Percentiles rank a stretch among this genome's conserved stretches.
phyloP scores from a whole-genome alignment of 768 basidiomycete genomes.

The Kwoniella shandongensis region DNA sequence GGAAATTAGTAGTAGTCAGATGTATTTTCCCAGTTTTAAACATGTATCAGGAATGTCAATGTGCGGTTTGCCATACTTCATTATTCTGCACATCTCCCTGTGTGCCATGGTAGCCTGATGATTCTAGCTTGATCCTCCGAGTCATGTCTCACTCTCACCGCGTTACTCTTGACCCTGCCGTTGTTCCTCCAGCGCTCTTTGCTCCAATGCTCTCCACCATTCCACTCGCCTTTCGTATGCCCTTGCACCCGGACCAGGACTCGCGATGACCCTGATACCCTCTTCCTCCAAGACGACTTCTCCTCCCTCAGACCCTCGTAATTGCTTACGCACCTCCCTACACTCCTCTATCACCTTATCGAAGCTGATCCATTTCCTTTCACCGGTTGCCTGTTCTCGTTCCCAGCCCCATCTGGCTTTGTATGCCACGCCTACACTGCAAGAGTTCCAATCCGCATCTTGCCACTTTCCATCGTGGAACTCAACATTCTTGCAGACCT shows the following conservation, averaged over 20 bases:
- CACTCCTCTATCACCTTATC: conserved; percentile 39
- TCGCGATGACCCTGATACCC: conserved; percentile 34
- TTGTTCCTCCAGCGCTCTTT: conserved; percentile 27
- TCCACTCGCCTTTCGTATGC: conserved; percentile 42
- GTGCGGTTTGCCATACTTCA: too few relatives aligned
- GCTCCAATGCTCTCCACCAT: conserved; percentile 40
- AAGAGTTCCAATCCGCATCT: conserved; percentile 44
- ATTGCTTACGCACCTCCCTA: conserved; percentile 18
- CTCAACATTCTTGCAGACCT: conserved; percentile 60
- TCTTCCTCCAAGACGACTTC: conserved; percentile 27
- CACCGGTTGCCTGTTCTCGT: conserved; percentile 29
- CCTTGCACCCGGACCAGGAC: conserved; percentile 24
- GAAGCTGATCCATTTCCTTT: conserved; percentile 30
- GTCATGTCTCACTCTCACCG: background rate
- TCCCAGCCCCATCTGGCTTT: conserved; percentile 49
- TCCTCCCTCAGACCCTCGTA: conserved; percentile 6
- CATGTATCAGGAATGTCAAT: too few relatives aligned
- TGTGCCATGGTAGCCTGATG: too few relatives aligned
- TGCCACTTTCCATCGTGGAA: conserved; percentile 29
- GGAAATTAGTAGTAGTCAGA: too few relatives aligned
- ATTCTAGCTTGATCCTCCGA: background rate
- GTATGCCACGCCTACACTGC: conserved; percentile 45
- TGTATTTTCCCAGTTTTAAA: too few relatives aligned
- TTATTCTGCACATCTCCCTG: too few relatives aligned
- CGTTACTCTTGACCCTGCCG: background rate